Evolutionary conservation across 202 grass and related monocot genomes (phyloP).

Genomic region (Dendrocalamus latiflorus): DNA sequence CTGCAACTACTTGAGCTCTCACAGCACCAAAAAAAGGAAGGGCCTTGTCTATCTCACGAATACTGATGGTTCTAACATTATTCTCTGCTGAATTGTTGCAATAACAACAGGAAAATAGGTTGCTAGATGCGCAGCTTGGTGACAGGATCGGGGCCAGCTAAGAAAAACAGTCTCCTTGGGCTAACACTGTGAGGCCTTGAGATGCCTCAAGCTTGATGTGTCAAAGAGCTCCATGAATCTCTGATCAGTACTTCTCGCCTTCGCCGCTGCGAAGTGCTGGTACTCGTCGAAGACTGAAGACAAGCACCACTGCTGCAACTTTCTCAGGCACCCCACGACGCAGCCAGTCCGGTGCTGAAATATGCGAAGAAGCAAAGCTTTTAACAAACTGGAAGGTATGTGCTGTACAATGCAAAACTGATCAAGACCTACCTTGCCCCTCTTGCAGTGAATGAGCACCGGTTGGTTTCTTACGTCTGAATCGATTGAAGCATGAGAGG

Average conservation of each 20-base stretch:
- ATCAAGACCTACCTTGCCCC: constrained; percentile 60
- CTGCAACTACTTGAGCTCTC: neutral
- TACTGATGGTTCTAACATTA: neutral
- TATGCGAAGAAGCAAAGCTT: neutral
- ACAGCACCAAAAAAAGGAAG: neutral
- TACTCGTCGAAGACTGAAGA: constrained; percentile 84
- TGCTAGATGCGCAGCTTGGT: constrained; percentile 22
- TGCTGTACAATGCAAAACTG: neutral
- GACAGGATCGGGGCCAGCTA: neutral
- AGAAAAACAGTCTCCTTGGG: neutral
- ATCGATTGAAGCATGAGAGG: neutral
- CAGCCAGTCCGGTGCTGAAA: constrained; percentile 88
- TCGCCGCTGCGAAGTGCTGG: constrained; percentile 69
- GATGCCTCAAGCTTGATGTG: constrained; percentile 55
- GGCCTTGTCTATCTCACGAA: neutral
- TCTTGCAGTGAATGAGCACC: constrained; percentile 85
- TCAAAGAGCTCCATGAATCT: constrained; percentile 89
- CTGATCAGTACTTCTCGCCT: constrained; percentile 84
- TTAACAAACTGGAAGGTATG: neutral
- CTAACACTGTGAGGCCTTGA: constrained; percentile 27
- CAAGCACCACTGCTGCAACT: constrained; percentile 76
- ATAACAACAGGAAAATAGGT: constrained; percentile 6
- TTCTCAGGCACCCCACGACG: constrained; percentile 83
- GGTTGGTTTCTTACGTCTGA: constrained; percentile 76
- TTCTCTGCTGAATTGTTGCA: constrained; percentile 21